Evolutionary conservation across 495 filamentous ascomycete species (phyloP).

Genomic region (Immersiella caudata): DNA sequence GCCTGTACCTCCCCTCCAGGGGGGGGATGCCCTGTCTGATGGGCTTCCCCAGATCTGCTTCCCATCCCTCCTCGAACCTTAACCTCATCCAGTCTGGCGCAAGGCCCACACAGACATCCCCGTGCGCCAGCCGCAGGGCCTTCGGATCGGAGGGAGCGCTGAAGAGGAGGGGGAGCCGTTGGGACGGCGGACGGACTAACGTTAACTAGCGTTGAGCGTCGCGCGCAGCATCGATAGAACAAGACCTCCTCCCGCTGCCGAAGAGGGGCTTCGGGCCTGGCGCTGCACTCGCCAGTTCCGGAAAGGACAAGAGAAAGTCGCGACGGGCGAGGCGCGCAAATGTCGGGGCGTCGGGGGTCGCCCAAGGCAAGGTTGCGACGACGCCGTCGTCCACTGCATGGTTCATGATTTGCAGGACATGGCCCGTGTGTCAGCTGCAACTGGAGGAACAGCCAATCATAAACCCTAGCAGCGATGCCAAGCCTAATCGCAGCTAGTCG

Average conservation of each 20-base stretch:
- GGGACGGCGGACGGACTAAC: neutral
- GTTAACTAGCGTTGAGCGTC: neutral
- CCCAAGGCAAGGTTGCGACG: constrained; percentile 6
- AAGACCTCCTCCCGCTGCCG: neutral
- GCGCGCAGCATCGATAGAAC: neutral
- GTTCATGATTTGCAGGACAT: constrained; percentile 34
- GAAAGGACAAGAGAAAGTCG: neutral
- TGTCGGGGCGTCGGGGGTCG: neutral
- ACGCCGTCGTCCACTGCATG: constrained; percentile 30
- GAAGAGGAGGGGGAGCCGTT: constrained; percentile 1
- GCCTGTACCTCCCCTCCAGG: neutral
- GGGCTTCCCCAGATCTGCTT: constrained; percentile 24
- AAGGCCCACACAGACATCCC: constrained; percentile 5
- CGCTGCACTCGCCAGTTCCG: neutral
- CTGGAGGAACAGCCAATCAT: constrained; percentile 29
- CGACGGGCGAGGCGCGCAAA: neutral
- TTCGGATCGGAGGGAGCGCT: constrained; percentile 7
- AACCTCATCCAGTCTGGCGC: constrained; percentile 19
- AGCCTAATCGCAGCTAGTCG: constrained; percentile 33
- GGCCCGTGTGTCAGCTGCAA: constrained; percentile 38
- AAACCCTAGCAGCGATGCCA: constrained; percentile 20
- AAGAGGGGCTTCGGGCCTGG: neutral
- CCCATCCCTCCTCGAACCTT: constrained; percentile 16
- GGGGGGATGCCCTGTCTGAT: constrained; percentile 16
- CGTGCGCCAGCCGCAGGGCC: neutral